phyloP scores from a whole-genome alignment of 371 early-diverging fungal genomes.

The Mucor indicus region DNA sequence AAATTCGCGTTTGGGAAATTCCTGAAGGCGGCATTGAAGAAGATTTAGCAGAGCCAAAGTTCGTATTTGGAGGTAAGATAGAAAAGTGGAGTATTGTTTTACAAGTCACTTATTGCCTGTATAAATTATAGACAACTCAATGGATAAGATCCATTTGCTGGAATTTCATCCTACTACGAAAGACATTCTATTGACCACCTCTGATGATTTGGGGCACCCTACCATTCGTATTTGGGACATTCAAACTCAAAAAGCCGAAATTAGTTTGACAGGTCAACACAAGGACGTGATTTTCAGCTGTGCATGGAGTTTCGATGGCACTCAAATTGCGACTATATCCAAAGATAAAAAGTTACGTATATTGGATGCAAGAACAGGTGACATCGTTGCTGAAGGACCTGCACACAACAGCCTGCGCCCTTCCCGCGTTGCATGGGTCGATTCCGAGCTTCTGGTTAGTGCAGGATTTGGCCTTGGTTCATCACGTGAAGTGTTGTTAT shows the following conservation, averaged over 20 bases:
- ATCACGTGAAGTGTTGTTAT: slow-evolving; percentile 65
- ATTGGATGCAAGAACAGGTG: slow-evolving; percentile 58
- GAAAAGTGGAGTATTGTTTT: background rate
- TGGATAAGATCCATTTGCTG: slow-evolving; percentile 60
- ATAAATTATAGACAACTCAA: slow-evolving; percentile 22
- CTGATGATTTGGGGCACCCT: slow-evolving; percentile 47
- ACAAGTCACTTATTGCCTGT: background rate
- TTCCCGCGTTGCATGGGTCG: slow-evolving; percentile 70
- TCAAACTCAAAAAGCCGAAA: slow-evolving; percentile 23
- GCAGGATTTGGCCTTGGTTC: slow-evolving; percentile 70
- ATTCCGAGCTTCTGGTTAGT: slow-evolving; percentile 51
- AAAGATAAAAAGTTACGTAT: slow-evolving; percentile 68
- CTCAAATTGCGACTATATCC: slow-evolving; percentile 56
- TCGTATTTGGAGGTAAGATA: slow-evolving; percentile 22
- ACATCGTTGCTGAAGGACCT: slow-evolving; percentile 50
- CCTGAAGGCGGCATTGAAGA: slow-evolving; percentile 58
- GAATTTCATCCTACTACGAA: slow-evolving; percentile 64
- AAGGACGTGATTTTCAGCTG: slow-evolving; percentile 49
- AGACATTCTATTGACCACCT: slow-evolving; percentile 55
- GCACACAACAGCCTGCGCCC: slow-evolving; percentile 72
- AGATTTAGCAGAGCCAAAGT: slow-evolving; percentile 21
- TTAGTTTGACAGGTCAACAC: slow-evolving; percentile 30
- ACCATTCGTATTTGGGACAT: slow-evolving; percentile 57
- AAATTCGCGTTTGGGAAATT: slow-evolving; percentile 71
- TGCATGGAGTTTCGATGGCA: slow-evolving; percentile 68